Conservation (phyloP, 768 basidiomycete species). For the Suillus fuscotomentosus region DNA sequence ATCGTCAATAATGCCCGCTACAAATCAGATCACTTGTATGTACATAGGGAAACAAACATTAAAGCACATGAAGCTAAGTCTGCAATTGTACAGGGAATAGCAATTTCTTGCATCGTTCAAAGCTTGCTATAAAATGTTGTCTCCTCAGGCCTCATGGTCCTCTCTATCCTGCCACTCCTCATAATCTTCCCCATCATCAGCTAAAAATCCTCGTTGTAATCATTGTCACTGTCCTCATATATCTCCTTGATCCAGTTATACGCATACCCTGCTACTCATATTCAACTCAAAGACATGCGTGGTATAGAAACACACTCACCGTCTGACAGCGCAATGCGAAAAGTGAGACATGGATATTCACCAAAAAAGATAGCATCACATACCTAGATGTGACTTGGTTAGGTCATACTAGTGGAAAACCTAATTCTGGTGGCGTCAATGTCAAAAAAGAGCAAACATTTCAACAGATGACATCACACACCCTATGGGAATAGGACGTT, state of each 20-base stretch:
- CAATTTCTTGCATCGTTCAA: not conserved
- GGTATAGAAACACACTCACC: not conserved
- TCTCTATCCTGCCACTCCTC: not conserved
- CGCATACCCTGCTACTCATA: not conserved
- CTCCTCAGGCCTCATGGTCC: not conserved
- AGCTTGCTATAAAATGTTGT: not conserved
- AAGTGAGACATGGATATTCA: not conserved
- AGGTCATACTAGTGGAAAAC: not conserved
- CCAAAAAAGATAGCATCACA: not conserved
- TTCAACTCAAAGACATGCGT: not conserved
- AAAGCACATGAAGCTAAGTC: not conserved
- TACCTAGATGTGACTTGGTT: not conserved
- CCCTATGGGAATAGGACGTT: not conserved
- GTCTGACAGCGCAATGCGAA: not conserved
- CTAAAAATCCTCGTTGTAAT: no score
- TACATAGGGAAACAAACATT: not conserved
- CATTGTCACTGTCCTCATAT: not conserved
- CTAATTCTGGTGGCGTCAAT: not conserved
- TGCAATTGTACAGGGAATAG: not conserved
- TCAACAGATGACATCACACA: not conserved
- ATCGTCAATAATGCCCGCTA: not conserved
- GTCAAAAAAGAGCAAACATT: not conserved
- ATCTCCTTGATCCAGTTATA: not conserved
- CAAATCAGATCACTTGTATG: constrained; percentile 12
- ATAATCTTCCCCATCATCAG: no score